Evolutionary conservation across 2,329 filamentous ascomycete genomes (phyloP), one percentile per base, ranked within the genome.

Genomic region (Aulographum hederae): DNA sequence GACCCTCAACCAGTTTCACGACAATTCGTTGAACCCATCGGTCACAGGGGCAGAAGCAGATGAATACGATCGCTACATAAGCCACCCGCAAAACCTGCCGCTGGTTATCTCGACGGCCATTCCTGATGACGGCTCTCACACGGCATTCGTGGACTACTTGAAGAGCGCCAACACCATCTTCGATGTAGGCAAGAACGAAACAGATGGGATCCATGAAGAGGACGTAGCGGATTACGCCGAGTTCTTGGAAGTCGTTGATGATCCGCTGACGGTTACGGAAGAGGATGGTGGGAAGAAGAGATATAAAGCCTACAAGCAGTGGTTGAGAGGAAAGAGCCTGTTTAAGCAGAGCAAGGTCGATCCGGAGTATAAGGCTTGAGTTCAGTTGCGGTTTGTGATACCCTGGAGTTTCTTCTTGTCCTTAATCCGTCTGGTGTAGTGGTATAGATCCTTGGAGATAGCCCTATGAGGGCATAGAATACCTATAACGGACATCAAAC

Each of bases 231-330:
- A 80, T 35, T 94, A 91, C 52, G 61, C 61, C 18, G 79, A 89
- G 38, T 77, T 89, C 45, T 52, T 94, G 34, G 69, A 66, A 27
- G 69, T 89, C 10, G 71, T 69, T 4, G 78, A 89, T 37, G 81
- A 93, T 44, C 81, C 82, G 13, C 57, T 98, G 32, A 91, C 81
- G 2, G 86, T 95, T 11, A 75, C 73, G 1, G 76, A 85, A 28
- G 85, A 91, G 46, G 89, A 95, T 51, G 66, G 73, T 28, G 66
- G 68, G 26, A 95, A 92, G 67, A 94, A 95, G 65, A 65, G 89
- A 43, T 98, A 98, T 54, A 95, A 93, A 57, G 80, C 85, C 6
- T 98, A 98, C 55, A 63, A 76, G 45, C 91, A 94, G 56, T 98
- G 89, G 86, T 61, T 98, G 47, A 69, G 74, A 38, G 86, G 86